Conservation (phyloP, 192 early-diverging fungal species). For the Umbelopsis vinacea region DNA sequence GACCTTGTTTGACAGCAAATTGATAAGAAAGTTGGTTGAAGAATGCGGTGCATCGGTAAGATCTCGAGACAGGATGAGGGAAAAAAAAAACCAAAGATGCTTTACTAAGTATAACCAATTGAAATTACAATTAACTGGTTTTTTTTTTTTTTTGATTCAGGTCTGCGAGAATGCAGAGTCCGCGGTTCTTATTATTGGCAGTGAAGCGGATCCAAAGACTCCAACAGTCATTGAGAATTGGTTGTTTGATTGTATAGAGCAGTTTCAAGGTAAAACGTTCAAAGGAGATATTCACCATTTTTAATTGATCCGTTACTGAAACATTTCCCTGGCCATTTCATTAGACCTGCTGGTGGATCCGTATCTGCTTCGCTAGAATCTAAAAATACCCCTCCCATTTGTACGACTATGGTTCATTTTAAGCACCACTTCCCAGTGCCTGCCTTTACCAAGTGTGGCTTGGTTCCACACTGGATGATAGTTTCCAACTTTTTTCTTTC, state of each 20-base stretch:
- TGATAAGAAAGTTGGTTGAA: not conserved
- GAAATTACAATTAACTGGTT: not conserved
- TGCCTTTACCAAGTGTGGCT: constrained; percentile 12
- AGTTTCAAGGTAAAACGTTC: constrained; percentile 4
- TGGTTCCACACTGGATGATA: not conserved
- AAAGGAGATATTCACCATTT: not conserved
- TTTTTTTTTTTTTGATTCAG: not conserved
- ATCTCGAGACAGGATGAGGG: not conserved
- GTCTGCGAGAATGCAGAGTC: not conserved
- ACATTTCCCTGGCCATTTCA: not conserved
- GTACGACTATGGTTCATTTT: not conserved
- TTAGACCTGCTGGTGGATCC: not conserved
- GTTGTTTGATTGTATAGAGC: constrained; percentile 20
- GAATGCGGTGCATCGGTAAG: constrained; percentile 17
- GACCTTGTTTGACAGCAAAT: constrained; percentile 4
- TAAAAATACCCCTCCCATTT: constrained; percentile 1
- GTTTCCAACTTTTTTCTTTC: not conserved
- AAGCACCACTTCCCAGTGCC: not conserved
- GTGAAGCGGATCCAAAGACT: not conserved
- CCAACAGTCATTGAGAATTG: constrained; percentile 11
- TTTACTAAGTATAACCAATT: not conserved
- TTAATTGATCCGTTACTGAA: not conserved
- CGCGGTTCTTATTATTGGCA: not conserved
- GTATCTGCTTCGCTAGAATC: not conserved
- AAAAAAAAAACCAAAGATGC: not conserved